A percentile compares a stretch with the other conserved stretches of the same genome.
phyloP scores from a whole-genome alignment of 768 basidiomycete genomes.

The Cyclocybe aegerita region DNA sequence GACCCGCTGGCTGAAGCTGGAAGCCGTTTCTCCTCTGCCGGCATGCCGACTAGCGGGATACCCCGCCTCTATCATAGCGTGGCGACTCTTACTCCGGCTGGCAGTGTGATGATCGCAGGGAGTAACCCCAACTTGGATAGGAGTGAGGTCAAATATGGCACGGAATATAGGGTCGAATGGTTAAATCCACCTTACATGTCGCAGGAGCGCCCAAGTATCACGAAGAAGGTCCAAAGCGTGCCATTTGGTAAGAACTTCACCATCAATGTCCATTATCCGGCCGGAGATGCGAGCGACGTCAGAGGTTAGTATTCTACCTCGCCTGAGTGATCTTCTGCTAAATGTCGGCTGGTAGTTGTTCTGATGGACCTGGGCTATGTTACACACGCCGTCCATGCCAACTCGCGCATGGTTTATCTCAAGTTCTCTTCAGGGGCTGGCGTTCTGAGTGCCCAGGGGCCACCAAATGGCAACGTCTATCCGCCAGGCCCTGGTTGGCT shows the following conservation, averaged over 20 bases:
- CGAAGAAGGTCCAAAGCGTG: conserved; percentile 32
- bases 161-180: conserved; percentile 89
- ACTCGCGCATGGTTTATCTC: conserved; percentile 75
- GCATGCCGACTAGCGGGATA: conserved; percentile 65
- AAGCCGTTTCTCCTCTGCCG: conserved; percentile 54
- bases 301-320: conserved; percentile 37
- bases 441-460: conserved; percentile 58
- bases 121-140: conserved; percentile 84
- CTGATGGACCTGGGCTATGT: conserved; percentile 84
- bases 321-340: not conserved
- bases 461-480: conserved; percentile 63
- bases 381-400: conserved; percentile 76
- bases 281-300: conserved; percentile 34
- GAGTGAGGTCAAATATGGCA: conserved; percentile 70
- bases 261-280: conserved; percentile 43
- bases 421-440: conserved; percentile 37
- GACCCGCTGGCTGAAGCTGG: conserved; percentile 52
- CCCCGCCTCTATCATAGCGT: conserved; percentile 84
- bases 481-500: conserved; percentile 84
- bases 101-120: conserved; percentile 75
- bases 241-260: conserved; percentile 45
- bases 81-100: conserved; percentile 73
- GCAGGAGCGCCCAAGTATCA: conserved; percentile 53
- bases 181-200: conserved; percentile 82
- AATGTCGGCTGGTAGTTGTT: conserved; percentile 42